A percentile compares a stretch with the other conserved stretches of the same genome.
Conservation (phyloP, 106 monocot species). For the Phalaenopsis equestris region DNA sequence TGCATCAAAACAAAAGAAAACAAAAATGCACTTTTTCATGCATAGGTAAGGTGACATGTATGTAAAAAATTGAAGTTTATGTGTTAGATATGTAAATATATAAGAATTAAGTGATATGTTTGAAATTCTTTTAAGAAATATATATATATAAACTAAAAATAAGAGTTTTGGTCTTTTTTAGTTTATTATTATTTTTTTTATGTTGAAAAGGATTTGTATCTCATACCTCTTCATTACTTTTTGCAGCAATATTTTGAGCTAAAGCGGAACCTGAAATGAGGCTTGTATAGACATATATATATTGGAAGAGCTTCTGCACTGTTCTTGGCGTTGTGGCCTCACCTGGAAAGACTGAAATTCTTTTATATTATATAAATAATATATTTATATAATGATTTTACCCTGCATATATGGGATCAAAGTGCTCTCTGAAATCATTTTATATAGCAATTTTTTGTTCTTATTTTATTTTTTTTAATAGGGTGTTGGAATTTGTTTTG, state of each 20-base stretch:
- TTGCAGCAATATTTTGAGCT: constrained; percentile 3
- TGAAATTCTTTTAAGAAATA: too few species aligned
- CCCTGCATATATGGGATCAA: background rate
- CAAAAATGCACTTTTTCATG: too few species aligned
- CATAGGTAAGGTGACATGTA: too few species aligned
- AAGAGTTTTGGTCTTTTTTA: too few species aligned
- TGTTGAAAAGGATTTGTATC: too few species aligned
- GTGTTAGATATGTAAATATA: too few species aligned
- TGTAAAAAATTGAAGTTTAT: too few species aligned
- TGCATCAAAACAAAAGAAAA: too few species aligned
- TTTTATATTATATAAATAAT: background rate
- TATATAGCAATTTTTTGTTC: background rate
- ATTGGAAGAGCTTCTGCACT: background rate
- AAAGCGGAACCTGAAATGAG: background rate
- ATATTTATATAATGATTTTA: background rate
- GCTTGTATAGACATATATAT: background rate
- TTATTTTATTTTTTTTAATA: background rate
- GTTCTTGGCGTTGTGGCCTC: background rate
- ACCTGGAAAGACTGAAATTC: background rate
- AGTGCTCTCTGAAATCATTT: background rate
- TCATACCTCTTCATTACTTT: too few species aligned
- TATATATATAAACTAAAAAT: too few species aligned
- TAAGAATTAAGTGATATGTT: too few species aligned
- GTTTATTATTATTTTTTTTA: too few species aligned
- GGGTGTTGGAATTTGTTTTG: background rate